A percentile compares a stretch with the other conserved stretches of the same genome.
phyloP scores from a whole-genome alignment of 306 rosid genomes.

The Canavalia gladiata region DNA sequence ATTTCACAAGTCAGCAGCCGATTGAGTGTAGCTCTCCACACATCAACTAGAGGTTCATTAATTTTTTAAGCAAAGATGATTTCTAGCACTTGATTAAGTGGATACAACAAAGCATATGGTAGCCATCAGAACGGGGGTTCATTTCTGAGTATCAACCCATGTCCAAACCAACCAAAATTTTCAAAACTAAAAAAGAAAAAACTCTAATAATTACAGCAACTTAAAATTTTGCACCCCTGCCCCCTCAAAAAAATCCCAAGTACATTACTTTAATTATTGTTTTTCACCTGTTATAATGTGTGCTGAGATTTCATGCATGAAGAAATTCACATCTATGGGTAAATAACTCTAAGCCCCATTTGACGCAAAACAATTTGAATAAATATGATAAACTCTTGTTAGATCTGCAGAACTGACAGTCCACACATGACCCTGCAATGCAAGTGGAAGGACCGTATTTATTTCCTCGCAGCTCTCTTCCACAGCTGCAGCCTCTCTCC shows the following conservation, averaged over 20 bases:
- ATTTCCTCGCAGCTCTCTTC: constrained; percentile 72
- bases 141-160: constrained; percentile 29
- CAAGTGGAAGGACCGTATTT: constrained; percentile 60
- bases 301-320: constrained; percentile 32
- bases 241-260: not conserved
- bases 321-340: constrained; percentile 24
- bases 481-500: constrained; percentile 82
- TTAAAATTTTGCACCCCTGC: constrained; percentile 16
- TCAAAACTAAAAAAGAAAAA: too few species aligned
- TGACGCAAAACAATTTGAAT: constrained; percentile 63
- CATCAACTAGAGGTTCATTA: constrained; percentile 17
- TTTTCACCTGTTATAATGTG: constrained; percentile 22
- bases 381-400: constrained; percentile 63
- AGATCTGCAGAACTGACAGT: constrained; percentile 77
- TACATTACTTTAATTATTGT: not conserved
- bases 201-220: constrained; percentile 17
- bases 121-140: constrained; percentile 16
- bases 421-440: constrained; percentile 79
- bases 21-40: constrained; percentile 33
- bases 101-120: constrained; percentile 22
- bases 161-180: constrained; percentile 2
- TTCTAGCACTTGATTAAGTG: constrained; percentile 32
- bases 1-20: constrained; percentile 31
- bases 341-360: constrained; percentile 48
- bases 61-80: constrained; percentile 17